Base-by-base conservation (phyloP, 805 yeast species). In the Suhomyces tanzawaensis region DNA sequence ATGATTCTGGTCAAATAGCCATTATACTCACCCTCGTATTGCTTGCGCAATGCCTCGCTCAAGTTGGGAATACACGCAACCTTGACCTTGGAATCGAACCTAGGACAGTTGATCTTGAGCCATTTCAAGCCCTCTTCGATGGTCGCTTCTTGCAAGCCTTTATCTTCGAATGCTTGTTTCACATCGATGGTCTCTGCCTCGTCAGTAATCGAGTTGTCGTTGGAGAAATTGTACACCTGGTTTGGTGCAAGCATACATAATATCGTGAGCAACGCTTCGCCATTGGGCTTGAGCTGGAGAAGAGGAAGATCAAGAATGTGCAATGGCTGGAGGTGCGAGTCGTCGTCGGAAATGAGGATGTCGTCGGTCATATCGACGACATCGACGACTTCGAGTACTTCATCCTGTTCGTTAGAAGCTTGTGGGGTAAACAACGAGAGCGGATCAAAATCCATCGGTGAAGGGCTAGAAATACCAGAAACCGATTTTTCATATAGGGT, bases 241-340 rank as follows among this genome's bases (percentile, higher is more conserved):
- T 68, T 69, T 0, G 77, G 79, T 4, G 72, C 55, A 26, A 84
- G 55, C 2, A 82, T 59, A 30, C 63, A 56, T 3, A 85, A 55
- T 1, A 81, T 49, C 2, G 72, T 56, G 2, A 61, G 13, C 1
- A 83, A 48, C 0, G 75, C 78, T 1, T 44, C 52, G 5, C 55
- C 54, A 1, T 85, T 77, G 0, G 86, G 82, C 14, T 58, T 52
- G 8, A 47, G 49, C 4, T 61, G 58, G n/a, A 76, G 45, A 3
- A 57, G 49, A 0, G 93, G 91, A 2, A 84, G 58, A 50, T 85
- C 91, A 4, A 81, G 62, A 0, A 73, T 51, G 40, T 79, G 82
- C 1, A 81, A 46, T 0, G 73, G 71, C 1, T 54, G 55, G 42
- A 50, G 28, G 42, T 57, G 42, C 28, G 52, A 54, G 4, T 46